Evolutionary conservation across 2,329 filamentous ascomycete genomes (phyloP).

Genomic region (Stagonosporopsis vannaccii): DNA sequence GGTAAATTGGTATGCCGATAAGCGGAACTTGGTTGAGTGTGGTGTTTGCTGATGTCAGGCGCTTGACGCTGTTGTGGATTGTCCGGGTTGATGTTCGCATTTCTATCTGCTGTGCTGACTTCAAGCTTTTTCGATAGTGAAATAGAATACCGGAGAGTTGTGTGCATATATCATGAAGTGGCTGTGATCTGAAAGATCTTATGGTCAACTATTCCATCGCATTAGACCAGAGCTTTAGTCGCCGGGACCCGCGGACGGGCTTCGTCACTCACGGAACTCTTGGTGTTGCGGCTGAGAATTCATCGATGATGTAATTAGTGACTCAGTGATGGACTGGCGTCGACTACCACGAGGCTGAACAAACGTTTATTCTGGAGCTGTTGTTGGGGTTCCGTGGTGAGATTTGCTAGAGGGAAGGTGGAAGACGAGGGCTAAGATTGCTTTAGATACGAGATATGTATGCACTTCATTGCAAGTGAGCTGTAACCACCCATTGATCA

Average conservation of each 20-base stretch:
- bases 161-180: not conserved
- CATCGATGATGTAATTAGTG: slow-evolving; percentile 4
- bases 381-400: too few species aligned
- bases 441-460: not conserved
- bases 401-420: not conserved
- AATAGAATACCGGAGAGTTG: not conserved
- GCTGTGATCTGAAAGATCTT: not conserved
- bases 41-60: not conserved
- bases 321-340: not conserved
- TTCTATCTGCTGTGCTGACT: not conserved
- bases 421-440: not conserved
- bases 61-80: not conserved
- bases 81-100: not conserved
- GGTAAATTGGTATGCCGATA: not conserved
- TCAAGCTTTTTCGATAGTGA: not conserved
- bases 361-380: too few species aligned
- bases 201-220: not conserved
- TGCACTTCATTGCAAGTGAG: not conserved
- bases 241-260: not conserved
- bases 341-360: not conserved
- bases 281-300: not conserved
- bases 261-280: not conserved
- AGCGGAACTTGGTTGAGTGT: not conserved
- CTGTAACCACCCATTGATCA: too few species aligned
- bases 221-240: not conserved